Evolutionary conservation across 1,284 basidiomycete species (phyloP).

Genomic region (Inonotus hispidus): DNA sequence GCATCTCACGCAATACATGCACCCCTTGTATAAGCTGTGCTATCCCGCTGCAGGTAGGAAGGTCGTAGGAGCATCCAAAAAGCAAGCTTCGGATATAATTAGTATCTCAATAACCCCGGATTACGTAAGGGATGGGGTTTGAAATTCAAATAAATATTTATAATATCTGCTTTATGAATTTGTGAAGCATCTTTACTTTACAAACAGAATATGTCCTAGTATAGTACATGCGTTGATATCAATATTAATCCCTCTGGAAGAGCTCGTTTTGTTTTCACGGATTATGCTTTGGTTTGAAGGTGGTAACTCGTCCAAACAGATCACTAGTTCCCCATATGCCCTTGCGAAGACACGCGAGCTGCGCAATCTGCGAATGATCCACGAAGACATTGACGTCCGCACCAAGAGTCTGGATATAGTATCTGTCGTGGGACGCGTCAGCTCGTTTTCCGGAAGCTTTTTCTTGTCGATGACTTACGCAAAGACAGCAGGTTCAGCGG

Average conservation of each 20-base stretch:
- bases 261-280: not conserved
- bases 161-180: not conserved
- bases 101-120: not conserved
- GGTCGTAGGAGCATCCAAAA: not conserved
- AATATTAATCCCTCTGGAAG: too few relatives aligned
- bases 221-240: too few relatives aligned
- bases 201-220: not conserved
- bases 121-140: not conserved
- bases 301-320: constrained; percentile 36
- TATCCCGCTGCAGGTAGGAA: too few relatives aligned
- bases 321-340: constrained; percentile 43
- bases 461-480: constrained; percentile 17
- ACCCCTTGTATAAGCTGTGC: not conserved
- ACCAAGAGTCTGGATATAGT: constrained; percentile 42
- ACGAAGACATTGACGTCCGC: constrained; percentile 41
- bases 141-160: not conserved
- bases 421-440: constrained; percentile 14
- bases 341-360: constrained; percentile 40
- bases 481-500: constrained; percentile 35
- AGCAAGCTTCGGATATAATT: not conserved
- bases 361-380: constrained; percentile 43
- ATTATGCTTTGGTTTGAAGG: constrained; percentile 23
- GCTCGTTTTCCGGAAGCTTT: not conserved
- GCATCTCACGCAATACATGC: not conserved
- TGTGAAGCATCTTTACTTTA: not conserved